Percentiles rank a stretch among this genome's conserved stretches.
Evolutionary conservation across 2,329 filamentous ascomycete species (phyloP).

Genomic region (Apiospora sp.): DNA sequence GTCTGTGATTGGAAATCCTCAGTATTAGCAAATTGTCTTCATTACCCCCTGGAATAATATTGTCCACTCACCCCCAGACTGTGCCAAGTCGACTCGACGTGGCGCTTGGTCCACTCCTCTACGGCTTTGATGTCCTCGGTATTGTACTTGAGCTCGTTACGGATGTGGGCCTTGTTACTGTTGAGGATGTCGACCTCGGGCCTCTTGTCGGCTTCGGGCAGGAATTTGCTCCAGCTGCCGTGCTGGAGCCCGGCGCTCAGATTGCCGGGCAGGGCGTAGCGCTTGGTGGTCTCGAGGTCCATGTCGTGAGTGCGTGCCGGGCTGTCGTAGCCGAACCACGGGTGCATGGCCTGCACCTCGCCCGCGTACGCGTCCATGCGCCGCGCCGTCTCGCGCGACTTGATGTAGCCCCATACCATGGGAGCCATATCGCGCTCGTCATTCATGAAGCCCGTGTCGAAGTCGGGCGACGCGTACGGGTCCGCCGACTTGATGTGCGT

Average conservation of each 20-base stretch:
- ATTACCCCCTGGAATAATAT: background rate
- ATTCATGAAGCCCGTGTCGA: constrained; percentile 86
- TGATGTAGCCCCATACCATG: constrained; percentile 87
- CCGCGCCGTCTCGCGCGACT: constrained; percentile 80
- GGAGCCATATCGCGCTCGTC: constrained; percentile 85
- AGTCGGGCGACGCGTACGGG: constrained; percentile 78
- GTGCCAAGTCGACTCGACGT: constrained; percentile 82
- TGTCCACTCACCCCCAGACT: constrained; percentile 54
- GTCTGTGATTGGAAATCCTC: constrained; percentile 51
- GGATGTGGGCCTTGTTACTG: constrained; percentile 67
- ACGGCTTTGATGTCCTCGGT: constrained; percentile 69
- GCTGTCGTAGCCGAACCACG: constrained; percentile 75
- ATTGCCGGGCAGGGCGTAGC: constrained; percentile 77
- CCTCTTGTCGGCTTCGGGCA: constrained; percentile 61
- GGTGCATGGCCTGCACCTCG: constrained; percentile 74
- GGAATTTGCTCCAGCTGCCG: constrained; percentile 72
- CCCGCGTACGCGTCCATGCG: constrained; percentile 82
- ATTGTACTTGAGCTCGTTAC: constrained; percentile 72
- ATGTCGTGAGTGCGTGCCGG: constrained; percentile 75
- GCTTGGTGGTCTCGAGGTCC: constrained; percentile 77
- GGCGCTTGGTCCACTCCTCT: constrained; percentile 74
- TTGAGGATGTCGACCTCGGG: constrained; percentile 60
- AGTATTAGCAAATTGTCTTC: background rate
- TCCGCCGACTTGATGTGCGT: constrained; percentile 76
- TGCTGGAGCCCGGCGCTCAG: constrained; percentile 76